Conservation (phyloP, 2,329 filamentous ascomycete genomes). For the Lasiodiplodia theobromae region DNA sequence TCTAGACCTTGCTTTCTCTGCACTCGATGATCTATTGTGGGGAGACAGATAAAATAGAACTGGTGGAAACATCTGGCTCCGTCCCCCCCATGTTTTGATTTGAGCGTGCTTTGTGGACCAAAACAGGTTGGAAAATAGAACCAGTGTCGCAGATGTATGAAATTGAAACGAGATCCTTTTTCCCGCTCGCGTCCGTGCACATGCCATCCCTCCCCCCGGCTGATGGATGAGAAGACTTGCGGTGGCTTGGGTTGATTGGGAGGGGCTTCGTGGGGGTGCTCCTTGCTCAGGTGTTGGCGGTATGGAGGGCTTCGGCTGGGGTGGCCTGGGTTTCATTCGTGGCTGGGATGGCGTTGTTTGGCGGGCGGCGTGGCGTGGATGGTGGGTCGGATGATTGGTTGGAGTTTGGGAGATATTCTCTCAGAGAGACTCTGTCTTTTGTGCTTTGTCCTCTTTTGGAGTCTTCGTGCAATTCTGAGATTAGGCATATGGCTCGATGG, state of each 20-base stretch:
- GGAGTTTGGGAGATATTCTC: background rate
- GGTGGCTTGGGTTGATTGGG: background rate
- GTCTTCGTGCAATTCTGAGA: too few relatives aligned
- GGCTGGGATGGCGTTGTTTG: background rate
- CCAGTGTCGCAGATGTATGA: constrained; percentile 2
- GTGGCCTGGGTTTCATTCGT: background rate
- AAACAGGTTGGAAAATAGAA: background rate
- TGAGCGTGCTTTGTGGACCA: background rate
- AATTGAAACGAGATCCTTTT: background rate
- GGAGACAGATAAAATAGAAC: too few relatives aligned
- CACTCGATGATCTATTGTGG: too few relatives aligned
- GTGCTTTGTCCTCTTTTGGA: background rate
- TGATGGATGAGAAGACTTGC: background rate
- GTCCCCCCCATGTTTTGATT: background rate
- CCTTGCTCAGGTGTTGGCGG: background rate
- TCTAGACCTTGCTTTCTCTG: too few relatives aligned
- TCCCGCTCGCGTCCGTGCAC: background rate
- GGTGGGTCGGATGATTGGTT: background rate
- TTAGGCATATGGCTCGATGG: too few relatives aligned
- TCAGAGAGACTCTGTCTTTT: background rate
- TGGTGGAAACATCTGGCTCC: too few relatives aligned
- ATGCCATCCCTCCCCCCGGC: background rate
- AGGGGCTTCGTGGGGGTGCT: background rate
- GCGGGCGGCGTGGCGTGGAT: background rate
- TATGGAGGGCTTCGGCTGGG: background rate